Conservation (phyloP, 176 grass and related monocot genomes). For the Eragrostis curvula region DNA sequence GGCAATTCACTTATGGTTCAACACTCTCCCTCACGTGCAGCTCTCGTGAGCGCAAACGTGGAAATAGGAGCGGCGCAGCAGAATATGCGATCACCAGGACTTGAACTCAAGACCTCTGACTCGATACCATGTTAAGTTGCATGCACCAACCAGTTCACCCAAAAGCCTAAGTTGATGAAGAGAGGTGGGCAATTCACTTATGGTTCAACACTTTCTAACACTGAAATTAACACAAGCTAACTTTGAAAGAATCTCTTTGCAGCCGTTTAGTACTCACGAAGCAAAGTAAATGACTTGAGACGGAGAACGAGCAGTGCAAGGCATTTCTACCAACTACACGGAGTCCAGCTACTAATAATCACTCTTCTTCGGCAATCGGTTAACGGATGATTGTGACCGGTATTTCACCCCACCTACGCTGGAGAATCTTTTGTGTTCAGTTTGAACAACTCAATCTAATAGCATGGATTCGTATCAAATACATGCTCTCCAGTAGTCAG, state of each 20-base stretch:
- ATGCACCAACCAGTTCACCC: too few species aligned
- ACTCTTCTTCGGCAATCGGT: neutral
- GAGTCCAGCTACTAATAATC: neutral
- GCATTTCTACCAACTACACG: slow-evolving; percentile 18
- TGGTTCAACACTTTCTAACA: too few species aligned
- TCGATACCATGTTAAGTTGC: too few species aligned
- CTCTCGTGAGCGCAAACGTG: too few species aligned
- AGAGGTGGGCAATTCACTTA: too few species aligned
- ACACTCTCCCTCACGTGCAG: too few species aligned
- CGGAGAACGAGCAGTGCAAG: neutral
- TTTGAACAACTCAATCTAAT: neutral
- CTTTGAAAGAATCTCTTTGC: too few species aligned
- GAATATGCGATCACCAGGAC: too few species aligned
- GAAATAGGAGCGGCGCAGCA: too few species aligned
- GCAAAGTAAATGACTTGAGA: neutral
- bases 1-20: too few species aligned
- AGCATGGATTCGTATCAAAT: neutral
- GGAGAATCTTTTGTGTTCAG: slow-evolving; percentile 9
- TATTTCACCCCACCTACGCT: neutral
- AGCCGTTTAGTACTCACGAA: neutral
- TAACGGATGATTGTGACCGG: neutral
- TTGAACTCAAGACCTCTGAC: too few species aligned
- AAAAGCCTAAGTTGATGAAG: too few species aligned
- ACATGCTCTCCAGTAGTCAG: neutral
- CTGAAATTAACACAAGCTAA: neutral